phyloP scores from a whole-genome alignment of 2,329 filamentous ascomycete genomes.

The Trichophaea hybrida region DNA sequence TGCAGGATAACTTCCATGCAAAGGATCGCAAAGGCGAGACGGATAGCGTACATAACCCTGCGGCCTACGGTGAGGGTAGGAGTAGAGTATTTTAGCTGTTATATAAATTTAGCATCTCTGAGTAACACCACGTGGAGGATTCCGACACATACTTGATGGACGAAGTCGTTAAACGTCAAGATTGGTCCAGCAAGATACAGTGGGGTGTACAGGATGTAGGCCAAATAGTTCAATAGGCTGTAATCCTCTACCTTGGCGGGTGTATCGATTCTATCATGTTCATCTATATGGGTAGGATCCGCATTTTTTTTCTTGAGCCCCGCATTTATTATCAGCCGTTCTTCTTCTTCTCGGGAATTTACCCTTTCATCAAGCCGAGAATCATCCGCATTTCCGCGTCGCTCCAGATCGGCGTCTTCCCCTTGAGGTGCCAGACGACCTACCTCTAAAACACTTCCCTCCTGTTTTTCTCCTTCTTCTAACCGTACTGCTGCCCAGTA shows the following conservation, averaged over 20 bases:
- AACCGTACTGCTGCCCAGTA: conserved; percentile 55
- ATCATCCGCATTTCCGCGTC: neutral
- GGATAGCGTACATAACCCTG: conserved; percentile 66
- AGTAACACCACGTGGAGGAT: neutral
- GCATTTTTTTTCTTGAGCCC: conserved; percentile 86
- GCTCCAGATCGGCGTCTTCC: conserved; percentile 2
- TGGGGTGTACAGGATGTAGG: conserved; percentile 80
- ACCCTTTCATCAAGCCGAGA: conserved; percentile 2
- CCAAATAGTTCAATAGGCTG: conserved; percentile 72
- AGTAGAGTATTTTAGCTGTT: conserved; percentile 40
- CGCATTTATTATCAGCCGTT: conserved; percentile 41
- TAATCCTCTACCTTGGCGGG: conserved; percentile 60
- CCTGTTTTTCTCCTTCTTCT: conserved; percentile 7
- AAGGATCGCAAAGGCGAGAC: conserved; percentile 65
- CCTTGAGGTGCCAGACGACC: conserved; percentile 11
- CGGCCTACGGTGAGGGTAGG: conserved; percentile 55
- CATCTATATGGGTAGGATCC: conserved; percentile 72
- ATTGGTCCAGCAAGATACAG: conserved; percentile 89
- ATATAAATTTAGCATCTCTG: neutral
- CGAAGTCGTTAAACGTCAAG: conserved; percentile 94
- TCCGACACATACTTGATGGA: conserved; percentile 54
- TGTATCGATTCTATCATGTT: conserved; percentile 68
- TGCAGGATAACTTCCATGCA: conserved; percentile 86
- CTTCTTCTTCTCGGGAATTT: conserved; percentile 9
- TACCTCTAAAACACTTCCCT: conserved; percentile 63